These are phyloP conservation scores for Salix arbutifolia DNA, from an alignment of 345 rosid genomes.

Conservation along the genomic window DNA sequence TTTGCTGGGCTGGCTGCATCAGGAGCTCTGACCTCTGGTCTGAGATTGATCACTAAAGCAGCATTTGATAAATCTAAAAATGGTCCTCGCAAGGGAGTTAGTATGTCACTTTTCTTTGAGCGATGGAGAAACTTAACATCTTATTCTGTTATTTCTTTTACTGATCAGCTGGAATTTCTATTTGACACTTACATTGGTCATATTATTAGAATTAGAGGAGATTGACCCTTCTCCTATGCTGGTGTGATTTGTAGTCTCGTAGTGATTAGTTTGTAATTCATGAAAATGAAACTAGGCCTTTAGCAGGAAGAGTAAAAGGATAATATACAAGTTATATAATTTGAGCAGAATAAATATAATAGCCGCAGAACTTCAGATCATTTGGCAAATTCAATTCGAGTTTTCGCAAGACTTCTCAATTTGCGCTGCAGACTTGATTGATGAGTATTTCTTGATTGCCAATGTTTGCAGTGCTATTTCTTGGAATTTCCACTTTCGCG, in stretches of 20 bases:
- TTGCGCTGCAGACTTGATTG: background rate
- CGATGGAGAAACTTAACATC: background rate
- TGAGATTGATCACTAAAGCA: conserved; percentile 73
- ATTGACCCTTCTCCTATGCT: background rate
- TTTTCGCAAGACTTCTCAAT: background rate
- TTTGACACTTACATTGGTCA: background rate
- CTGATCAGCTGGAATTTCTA: background rate
- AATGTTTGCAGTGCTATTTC: conserved; percentile 56
- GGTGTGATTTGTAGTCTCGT: background rate
- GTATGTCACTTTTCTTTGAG: conserved; percentile 37
- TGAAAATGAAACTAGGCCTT: background rate
- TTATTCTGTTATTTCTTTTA: background rate
- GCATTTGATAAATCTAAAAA: conserved; percentile 55
- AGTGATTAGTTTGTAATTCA: background rate
- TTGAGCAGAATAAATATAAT: background rate
- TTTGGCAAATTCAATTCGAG: no score
- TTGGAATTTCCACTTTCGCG: conserved; percentile 60
- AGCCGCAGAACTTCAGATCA: background rate
- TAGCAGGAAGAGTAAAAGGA: background rate
- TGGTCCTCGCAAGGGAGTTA: conserved; percentile 77
- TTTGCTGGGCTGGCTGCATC: conserved; percentile 86
- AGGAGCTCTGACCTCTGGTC: conserved; percentile 71
- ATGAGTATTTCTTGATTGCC: background rate
- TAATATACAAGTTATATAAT: no score
- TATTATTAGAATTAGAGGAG: background rate